Base-by-base conservation (phyloP, 176 grass and related monocot genomes). In the Bothriochloa decipiens region DNA sequence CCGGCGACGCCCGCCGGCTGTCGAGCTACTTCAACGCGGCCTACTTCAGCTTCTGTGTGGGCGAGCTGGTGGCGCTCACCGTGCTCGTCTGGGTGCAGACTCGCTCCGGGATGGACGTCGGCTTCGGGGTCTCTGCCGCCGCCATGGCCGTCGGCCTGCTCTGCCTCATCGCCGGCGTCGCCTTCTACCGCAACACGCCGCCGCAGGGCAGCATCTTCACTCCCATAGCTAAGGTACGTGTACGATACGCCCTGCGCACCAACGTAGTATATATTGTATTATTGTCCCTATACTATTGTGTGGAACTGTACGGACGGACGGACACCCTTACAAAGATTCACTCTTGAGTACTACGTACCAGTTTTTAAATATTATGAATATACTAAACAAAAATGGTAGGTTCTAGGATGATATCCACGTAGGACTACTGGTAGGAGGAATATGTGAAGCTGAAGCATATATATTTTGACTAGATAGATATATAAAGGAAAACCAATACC, bases 171-270 rank as follows among this genome's bases (percentile, higher is more conserved):
- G 83, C 85, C 65, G 94, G 94, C 28, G 74, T 86, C 39, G 47
- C 55, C 43, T 97, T 93, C 81, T 97, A 97, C 79, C 74, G 94
- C 26, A 97, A 97, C 89, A 97, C 84, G 65, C 89, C 89, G 64
- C 94, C 94, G 13, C 94, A 93, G 83, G 94, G 94, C 61, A 97
- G 94, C 89, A 97, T 97, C 77, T 93, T 93, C 85, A 97, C 75
- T 68, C 89, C 94, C 20, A 90, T 90, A 28, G 74, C 87, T 23
- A 60, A 60, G 57, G 57, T 58, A 58, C 1, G 46, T 49, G 14
- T 49, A 11, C 29, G 29, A 32, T 43, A 42, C 41, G 3, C 42
- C 42, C 12, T 45, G 42, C 11, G 11, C 10, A 45, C 9, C 42
- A 3, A 45, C 40, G 40, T 46, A 36, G 35, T 4, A 36, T 36